Evolutionary conservation across 176 grass and related monocot genomes (phyloP), one percentile per base, ranked within the genome.

Genomic region (Oryza punctata): DNA sequence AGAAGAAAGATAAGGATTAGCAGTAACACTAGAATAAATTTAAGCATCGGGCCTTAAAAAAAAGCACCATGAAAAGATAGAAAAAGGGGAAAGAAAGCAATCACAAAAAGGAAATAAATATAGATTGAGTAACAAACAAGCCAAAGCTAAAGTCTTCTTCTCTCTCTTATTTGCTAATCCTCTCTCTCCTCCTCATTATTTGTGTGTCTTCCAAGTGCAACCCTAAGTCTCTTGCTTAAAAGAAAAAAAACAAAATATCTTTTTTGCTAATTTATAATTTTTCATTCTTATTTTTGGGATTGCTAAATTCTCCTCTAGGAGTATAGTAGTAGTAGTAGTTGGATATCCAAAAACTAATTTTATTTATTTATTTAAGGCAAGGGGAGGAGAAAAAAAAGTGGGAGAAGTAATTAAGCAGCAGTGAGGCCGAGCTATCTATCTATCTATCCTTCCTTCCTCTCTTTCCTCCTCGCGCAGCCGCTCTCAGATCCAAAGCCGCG

Each of bases 401-500:
- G 14, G 15, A 52, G 47, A 82, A 72, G 18, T 30, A 72, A 82
- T 78, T 19, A 82, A 81, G 73, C 83, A 78, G 57, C 72, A 73
- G 57, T 47, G 77, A 71, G 73, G 24, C 4, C 46, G 66, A 81
- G 82, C 70, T 76, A 21, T 23, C 3, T 33, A 33, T 33, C 32
- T 5, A 33, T 28, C 4, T 37, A 37, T 35, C 33, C 33, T 35
- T 37, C 35, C 35, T 37, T 37, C 35, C 6, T 37, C 54, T 23
- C 12, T n/a, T 23, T 46, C 40, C 35, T 37, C 35, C 11, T 54
- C 50, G 33, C 63, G 10, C 77, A 29, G 75, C 77, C 64, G 63
- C 73, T 69, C 47, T 38, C 81, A 89, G 76, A 89, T 89, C 81
- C 81, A 69, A 84, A 89, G 70, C 75, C 80, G 35, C 35, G 35